These are phyloP conservation scores for Climacium dendroides DNA, from an alignment of 225 moss, liverwort and hornwort species.

Conservation along the genomic window DNA sequence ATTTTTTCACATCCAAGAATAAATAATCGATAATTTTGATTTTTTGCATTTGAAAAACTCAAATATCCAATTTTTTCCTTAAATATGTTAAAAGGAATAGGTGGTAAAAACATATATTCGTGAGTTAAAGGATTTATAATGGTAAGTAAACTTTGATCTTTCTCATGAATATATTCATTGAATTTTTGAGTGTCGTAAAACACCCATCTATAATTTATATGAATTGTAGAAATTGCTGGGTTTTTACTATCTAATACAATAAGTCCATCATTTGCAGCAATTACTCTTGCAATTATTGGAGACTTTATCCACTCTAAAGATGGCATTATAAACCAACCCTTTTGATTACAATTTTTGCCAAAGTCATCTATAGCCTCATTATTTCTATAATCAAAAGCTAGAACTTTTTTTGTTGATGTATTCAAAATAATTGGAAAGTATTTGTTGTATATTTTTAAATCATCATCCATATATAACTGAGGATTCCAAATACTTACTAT, in stretches of 20 bases:
- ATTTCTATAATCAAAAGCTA: conserved; percentile 20
- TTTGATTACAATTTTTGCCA: background rate
- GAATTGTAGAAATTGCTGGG: background rate
- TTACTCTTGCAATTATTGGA: background rate
- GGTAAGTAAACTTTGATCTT: conserved; percentile 3
- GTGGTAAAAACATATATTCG: conserved; percentile 10
- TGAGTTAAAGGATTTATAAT: conserved; percentile 28
- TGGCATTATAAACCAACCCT: conserved; percentile 10
- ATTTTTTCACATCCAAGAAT: conserved; percentile 6
- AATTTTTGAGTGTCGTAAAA: background rate
- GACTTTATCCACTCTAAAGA: conserved; percentile 16
- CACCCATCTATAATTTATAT: background rate
- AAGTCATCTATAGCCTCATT: background rate
- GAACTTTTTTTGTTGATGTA: background rate
- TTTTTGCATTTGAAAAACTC: background rate
- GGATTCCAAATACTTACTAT: background rate
- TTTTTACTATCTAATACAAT: conserved; percentile 20
- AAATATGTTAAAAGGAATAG: background rate
- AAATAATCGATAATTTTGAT: conserved; percentile 5
- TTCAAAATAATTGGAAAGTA: conserved; percentile 24
- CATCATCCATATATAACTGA: background rate
- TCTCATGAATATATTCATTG: background rate
- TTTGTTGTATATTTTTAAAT: background rate
- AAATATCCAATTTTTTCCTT: conserved; percentile 19
- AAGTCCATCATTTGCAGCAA: conserved; percentile 23